These are phyloP conservation scores for Carallia brachiata DNA, from an alignment of 345 rosid genomes.

Conservation along the genomic window DNA sequence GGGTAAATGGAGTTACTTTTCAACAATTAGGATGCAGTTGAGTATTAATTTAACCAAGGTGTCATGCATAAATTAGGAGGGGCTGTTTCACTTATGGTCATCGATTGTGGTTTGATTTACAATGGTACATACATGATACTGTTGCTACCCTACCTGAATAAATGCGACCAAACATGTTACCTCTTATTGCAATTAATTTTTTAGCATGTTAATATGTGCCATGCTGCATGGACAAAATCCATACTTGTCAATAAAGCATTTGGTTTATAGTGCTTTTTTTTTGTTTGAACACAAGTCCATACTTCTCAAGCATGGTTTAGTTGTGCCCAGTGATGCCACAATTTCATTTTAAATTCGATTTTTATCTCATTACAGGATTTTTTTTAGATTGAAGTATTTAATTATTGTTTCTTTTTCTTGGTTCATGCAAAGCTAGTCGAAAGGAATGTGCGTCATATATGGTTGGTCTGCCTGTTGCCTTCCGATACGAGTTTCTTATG, in stretches of 20 bases:
- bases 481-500: conserved; percentile 95
- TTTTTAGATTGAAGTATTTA: neutral
- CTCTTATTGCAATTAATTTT: neutral
- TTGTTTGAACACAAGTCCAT: too few relatives aligned
- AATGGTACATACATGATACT: too few relatives aligned
- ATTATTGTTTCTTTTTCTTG: conserved; percentile 42
- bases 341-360: neutral
- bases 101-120: neutral
- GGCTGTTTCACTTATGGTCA: neutral
- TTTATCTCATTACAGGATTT: neutral
- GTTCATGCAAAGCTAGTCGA: conserved; percentile 92
- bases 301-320: too few relatives aligned
- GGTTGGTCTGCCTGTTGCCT: conserved; percentile 94
- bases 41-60: neutral
- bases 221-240: too few relatives aligned
- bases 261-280: too few relatives aligned
- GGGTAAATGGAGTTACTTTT: neutral
- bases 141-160: too few relatives aligned
- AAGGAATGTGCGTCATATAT: conserved; percentile 96
- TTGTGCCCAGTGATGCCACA: too few relatives aligned
- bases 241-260: too few relatives aligned
- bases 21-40: neutral
- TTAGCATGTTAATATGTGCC: too few relatives aligned
- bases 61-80: neutral
- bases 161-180: neutral